Conservation (phyloP, 306 rosid species). For the Delonix regia region DNA sequence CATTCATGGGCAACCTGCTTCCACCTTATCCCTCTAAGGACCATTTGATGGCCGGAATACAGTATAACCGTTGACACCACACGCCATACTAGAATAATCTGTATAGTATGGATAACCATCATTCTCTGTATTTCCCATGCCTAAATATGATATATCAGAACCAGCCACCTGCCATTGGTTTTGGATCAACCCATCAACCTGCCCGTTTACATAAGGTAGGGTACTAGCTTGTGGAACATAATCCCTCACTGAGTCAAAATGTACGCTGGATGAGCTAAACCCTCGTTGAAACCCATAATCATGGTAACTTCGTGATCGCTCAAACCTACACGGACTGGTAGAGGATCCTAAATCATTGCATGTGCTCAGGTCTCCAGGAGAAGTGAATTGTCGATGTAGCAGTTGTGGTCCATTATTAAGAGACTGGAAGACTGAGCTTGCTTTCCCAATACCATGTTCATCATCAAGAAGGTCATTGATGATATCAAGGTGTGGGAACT, state of each 20-base stretch:
- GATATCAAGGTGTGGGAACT: conserved; percentile 95
- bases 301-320: conserved; percentile 80
- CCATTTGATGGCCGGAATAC: conserved; percentile 90
- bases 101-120: conserved; percentile 74
- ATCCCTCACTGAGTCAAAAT: conserved; percentile 61
- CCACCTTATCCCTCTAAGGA: conserved; percentile 54
- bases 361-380: conserved; percentile 68
- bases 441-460: conserved; percentile 61
- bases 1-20: conserved; percentile 44
- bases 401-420: conserved; percentile 52
- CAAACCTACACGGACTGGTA: conserved; percentile 75
- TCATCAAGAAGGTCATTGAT: conserved; percentile 97
- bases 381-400: conserved; percentile 80
- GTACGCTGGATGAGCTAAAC: conserved; percentile 53
- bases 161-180: conserved; percentile 76
- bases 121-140: conserved; percentile 61
- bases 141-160: conserved; percentile 67
- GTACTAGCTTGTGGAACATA: conserved; percentile 59
- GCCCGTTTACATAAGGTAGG: conserved; percentile 68
- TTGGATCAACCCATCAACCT: conserved; percentile 68
- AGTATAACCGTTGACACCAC: conserved; percentile 73
- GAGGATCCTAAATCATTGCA: conserved; percentile 69
- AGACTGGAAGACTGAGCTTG: conserved; percentile 56
- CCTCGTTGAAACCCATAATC: conserved; percentile 71
- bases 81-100: conserved; percentile 70